Base-by-base conservation (phyloP, 2,329 filamentous ascomycete species). In the Bipolaris oryzae region DNA sequence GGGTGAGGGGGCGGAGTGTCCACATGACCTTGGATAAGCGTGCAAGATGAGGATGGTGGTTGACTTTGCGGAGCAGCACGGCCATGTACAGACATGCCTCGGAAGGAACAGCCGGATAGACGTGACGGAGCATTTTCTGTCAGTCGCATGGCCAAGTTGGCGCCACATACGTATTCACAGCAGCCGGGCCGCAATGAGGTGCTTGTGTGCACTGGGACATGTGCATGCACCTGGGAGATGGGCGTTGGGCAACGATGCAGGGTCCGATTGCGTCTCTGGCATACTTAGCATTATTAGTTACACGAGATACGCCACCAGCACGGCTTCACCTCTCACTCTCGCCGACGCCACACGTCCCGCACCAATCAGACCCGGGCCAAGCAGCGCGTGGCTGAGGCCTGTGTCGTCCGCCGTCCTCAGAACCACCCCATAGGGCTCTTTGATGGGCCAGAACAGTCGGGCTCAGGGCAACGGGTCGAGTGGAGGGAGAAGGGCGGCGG, bases 201-300 rank as follows among this genome's bases (percentile, higher is more conserved):
- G 45, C 28, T 31, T 6, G 10, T 31, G 10, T 31, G 28, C 28
- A 31, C 28, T 31, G 28, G 28, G 28, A 31, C 10, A 13, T 31
- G 28, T 10, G 33, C 45, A 21, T 21, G n/a, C n/a, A n/a, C n/a
- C n/a, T n/a, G n/a, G n/a, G n/a, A n/a, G n/a, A 31, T 31, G 28
- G 28, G 33, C 45, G 45, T 47, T 47, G 45, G 45, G 45, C 45
- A 37, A 47, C 33, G 33, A 47, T 47, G 45, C 45, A 47, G 45
- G 45, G 45, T 21, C 45, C 45, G 45, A 37, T 47, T 47, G 45
- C 45, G 45, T 10, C 31, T 47, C 33, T 47, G 18, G 44, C 45
- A 6, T 9, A 3, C 18, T n/a, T n/a, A n/a, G n/a, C n/a, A n/a
- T n/a, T n/a, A n/a, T n/a, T n/a, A n/a, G n/a, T n/a, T n/a, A 13